Evolutionary conservation across 257 asterid species (phyloP).

Genomic region (Lycium ferocissimum): DNA sequence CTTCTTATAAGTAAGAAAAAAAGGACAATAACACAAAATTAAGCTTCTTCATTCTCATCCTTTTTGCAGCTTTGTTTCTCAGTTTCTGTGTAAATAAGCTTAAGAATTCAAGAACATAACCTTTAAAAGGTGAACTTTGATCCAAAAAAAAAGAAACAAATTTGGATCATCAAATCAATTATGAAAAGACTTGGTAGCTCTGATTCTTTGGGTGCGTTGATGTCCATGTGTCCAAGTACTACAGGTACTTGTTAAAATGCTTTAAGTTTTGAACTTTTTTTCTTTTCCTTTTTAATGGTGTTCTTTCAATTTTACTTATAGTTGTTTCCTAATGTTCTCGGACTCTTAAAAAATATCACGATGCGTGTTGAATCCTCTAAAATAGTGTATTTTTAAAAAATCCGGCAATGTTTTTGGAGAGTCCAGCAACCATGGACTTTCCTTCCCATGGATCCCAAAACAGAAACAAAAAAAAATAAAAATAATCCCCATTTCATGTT

Average conservation of each 20-base stretch:
- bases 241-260: slow-evolving; percentile 61
- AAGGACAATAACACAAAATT: neutral
- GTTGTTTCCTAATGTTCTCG: too few relatives aligned
- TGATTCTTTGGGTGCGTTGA: slow-evolving; percentile 84
- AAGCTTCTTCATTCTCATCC: slow-evolving; percentile 5
- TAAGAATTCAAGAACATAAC: slow-evolving; percentile 20
- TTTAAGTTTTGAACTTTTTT: neutral
- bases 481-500: slow-evolving; percentile 44
- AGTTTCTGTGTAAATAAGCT: slow-evolving; percentile 7
- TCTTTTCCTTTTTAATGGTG: neutral
- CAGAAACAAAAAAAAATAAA: neutral
- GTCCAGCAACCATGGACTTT: too few relatives aligned
- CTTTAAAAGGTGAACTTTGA: neutral
- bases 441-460: slow-evolving; percentile 30
- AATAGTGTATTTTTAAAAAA: too few relatives aligned
- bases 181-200: slow-evolving; percentile 84
- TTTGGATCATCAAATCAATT: slow-evolving; percentile 39
- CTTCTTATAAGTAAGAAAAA: slow-evolving; percentile 41
- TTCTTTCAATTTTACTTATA: too few relatives aligned
- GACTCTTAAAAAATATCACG: too few relatives aligned
- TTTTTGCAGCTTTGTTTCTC: slow-evolving; percentile 29
- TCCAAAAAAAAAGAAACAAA: slow-evolving; percentile 34
- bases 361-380: too few relatives aligned
- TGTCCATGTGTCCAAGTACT: slow-evolving; percentile 86
- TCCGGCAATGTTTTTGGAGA: too few relatives aligned